A percentile compares a stretch with the other conserved stretches of the same genome.
These are phyloP conservation scores for Backusella sp. DNA, from an alignment of 192 early-diverging fungal genomes.

Conservation along the genomic window DNA sequence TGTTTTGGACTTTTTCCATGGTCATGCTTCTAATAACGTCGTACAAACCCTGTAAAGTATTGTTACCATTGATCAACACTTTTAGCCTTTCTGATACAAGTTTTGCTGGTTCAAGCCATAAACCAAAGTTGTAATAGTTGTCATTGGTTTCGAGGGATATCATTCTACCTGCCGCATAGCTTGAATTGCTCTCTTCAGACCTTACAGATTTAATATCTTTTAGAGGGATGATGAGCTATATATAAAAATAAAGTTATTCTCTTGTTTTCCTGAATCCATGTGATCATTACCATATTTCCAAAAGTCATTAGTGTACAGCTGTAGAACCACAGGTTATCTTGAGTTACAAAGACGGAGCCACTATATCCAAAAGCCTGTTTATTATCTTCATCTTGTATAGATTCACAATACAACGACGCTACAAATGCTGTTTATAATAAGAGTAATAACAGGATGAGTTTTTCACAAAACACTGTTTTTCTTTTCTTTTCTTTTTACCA, in stretches of 20 bases:
- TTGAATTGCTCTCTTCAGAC: constrained; percentile 15
- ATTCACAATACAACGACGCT: constrained; percentile 25
- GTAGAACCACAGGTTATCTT: constrained; percentile 63
- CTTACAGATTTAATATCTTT: constrained; percentile 43
- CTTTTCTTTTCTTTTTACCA: neutral
- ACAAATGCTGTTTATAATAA: constrained; percentile 14
- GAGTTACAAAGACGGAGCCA: constrained; percentile 57
- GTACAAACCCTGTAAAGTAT: constrained; percentile 22
- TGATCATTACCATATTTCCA: constrained; percentile 47
- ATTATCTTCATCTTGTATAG: neutral
- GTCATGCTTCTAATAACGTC: constrained; percentile 17
- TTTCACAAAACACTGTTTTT: neutral
- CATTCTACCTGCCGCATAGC: constrained; percentile 9
- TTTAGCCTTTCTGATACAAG: constrained; percentile 18
- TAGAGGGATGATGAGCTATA: constrained; percentile 43
- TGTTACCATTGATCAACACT: constrained; percentile 18
- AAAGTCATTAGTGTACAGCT: constrained; percentile 59
- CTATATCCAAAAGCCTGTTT: constrained; percentile 30
- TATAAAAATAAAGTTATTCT: neutral
- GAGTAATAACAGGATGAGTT: neutral
- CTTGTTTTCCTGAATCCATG: neutral
- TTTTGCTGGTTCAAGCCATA: constrained; percentile 28
- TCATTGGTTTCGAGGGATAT: neutral
- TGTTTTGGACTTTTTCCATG: neutral
- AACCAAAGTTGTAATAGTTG: constrained; percentile 14